These are phyloP conservation scores for Verticillium nonalfalfae DNA, from an alignment of 2,329 filamentous ascomycete genomes.

Conservation along the genomic window DNA sequence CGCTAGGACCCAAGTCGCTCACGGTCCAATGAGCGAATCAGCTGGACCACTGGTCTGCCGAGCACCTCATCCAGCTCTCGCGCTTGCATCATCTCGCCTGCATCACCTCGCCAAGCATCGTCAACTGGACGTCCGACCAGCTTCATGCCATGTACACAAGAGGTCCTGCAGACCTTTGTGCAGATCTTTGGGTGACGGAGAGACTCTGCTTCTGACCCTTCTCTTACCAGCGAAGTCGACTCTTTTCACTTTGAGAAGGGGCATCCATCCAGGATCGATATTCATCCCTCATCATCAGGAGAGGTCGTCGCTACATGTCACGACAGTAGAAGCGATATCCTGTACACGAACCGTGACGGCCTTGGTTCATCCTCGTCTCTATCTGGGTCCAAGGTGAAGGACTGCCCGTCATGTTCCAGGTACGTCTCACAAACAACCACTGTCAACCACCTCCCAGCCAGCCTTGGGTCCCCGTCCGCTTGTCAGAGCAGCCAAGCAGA, in stretches of 20 bases:
- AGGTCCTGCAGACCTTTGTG: no score
- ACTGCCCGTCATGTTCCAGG: conserved; percentile 23
- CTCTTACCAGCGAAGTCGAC: background rate
- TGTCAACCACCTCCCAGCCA: no score
- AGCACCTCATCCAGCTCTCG: background rate
- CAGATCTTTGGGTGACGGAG: no score
- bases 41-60: background rate
- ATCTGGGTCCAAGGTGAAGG: conserved; percentile 19
- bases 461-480: no score
- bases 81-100: background rate
- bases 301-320: no score
- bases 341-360: no score
- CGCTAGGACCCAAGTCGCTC: background rate
- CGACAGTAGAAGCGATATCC: no score
- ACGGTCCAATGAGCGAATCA: background rate
- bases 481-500: background rate
- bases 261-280: no score
- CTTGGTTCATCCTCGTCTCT: background rate
- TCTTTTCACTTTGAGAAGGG: background rate
- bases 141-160: no score
- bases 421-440: conserved; percentile 4
- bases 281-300: no score
- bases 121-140: background rate
- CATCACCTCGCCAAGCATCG: background rate
- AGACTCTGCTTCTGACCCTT: background rate